Base-by-base conservation (phyloP, 768 basidiomycete genomes). In the Dentipellis sp. region DNA sequence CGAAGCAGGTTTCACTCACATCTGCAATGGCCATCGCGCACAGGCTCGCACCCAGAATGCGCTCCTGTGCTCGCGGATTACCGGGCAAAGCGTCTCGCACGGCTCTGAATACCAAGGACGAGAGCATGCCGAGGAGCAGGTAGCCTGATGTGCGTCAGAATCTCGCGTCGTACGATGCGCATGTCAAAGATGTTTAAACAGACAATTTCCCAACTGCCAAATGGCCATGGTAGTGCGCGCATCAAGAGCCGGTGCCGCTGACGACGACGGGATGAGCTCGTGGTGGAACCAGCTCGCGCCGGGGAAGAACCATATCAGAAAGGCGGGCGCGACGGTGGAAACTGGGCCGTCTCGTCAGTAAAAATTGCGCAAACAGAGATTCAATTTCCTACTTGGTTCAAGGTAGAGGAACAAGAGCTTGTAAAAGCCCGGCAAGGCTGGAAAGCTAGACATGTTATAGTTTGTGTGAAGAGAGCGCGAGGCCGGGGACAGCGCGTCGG, bases 181-280 rank as follows among this genome's bases (percentile, higher is more conserved):
- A 22, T 17, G 42, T 1, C 16, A 39, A 35, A 21, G 6, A 38
- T n/a, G 14, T 2, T 37, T 35, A 10, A 4, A 14, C 78, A 49
- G 58, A 84, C 86, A 83, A 58, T 84, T 88, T 34, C 76, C 79
- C 10, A 88, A 69, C 61, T 89, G 87, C 75, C 80, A 81, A 55
- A 87, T 75, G 16, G 77, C 78, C 78, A 86, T 84, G 14, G 69
- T 71, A 6, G 80, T 77, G 37, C 82, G 74, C 38, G 73, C 65
- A 49, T 84, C 80, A 50, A 81, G 63, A 6, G 66, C 47, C 16
- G 69, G 61, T 5, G 69, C 66, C 0, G 66, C 56, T 37, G 72
- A 69, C 0, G 62, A 55, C 8, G 71, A 71, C 1, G 85, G 86
- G 46, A 86, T 76, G 54, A 88, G 79, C 59, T 83, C 74, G 62